Percentiles rank a stretch among this genome's conserved stretches.
Evolutionary conservation across 805 yeast genomes (phyloP).

Genomic region (Grigorovia yakushimaensis): DNA sequence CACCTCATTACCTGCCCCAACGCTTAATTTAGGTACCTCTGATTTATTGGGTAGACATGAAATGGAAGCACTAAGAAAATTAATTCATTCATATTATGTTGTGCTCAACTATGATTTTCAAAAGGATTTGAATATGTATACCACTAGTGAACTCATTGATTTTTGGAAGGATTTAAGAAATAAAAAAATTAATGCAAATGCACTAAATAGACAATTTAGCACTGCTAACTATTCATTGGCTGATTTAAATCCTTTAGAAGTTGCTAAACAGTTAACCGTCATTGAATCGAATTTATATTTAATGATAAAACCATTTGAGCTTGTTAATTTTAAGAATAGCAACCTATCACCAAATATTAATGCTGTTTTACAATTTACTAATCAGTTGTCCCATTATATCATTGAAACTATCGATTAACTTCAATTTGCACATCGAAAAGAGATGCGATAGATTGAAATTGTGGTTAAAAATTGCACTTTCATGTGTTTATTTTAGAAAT

Average conservation of each 20-base stretch:
- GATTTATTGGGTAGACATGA: slow-evolving; percentile 31
- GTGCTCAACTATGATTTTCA: slow-evolving; percentile 21
- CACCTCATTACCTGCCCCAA: slow-evolving; percentile 21
- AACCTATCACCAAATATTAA: slow-evolving; percentile 56
- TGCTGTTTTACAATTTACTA: slow-evolving; percentile 56
- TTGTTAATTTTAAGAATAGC: slow-evolving; percentile 50
- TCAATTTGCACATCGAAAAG: slow-evolving; percentile 33
- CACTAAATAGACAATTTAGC: slow-evolving; percentile 7
- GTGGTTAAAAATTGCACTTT: slow-evolving; percentile 67
- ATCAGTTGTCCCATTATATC: slow-evolving; percentile 61
- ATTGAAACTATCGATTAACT: slow-evolving; percentile 58
- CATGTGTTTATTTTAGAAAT: slow-evolving; percentile 63
- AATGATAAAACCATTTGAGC: slow-evolving; percentile 52
- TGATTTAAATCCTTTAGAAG: slow-evolving; percentile 57
- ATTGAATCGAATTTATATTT: slow-evolving; percentile 62
- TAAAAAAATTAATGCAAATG: neutral
- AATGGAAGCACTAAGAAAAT: slow-evolving; percentile 33
- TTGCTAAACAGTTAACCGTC: slow-evolving; percentile 67
- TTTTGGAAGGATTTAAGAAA: slow-evolving; percentile 5
- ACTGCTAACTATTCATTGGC: slow-evolving; percentile 16
- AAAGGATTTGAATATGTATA: neutral
- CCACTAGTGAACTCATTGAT: slow-evolving; percentile 1
- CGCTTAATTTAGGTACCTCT: slow-evolving; percentile 27
- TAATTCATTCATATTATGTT: slow-evolving; percentile 32
- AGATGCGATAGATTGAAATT: slow-evolving; percentile 48